These are phyloP conservation scores for Trichosanthes cucumerina DNA, from an alignment of 306 rosid genomes.

Conservation along the genomic window DNA sequence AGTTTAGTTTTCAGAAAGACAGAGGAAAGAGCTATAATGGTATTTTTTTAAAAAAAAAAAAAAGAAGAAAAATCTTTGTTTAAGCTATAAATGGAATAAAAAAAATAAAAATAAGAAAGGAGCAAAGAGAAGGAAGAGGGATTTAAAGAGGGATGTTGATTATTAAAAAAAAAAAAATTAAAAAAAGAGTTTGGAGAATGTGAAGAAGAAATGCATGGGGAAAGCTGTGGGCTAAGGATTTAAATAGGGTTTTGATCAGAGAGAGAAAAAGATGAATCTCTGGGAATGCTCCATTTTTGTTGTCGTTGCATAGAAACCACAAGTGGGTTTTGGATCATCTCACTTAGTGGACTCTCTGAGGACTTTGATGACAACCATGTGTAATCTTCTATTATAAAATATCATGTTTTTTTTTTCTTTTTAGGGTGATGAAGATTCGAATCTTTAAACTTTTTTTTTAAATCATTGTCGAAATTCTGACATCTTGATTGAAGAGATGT, in stretches of 20 bases:
- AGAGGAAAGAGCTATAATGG: too few relatives aligned
- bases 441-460: too few relatives aligned
- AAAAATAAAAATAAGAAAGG: too few relatives aligned
- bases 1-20: too few relatives aligned
- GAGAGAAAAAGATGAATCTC: neutral
- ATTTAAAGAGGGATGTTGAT: neutral
- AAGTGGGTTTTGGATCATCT: neutral
- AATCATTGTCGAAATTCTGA: too few relatives aligned
- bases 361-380: neutral
- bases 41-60: too few relatives aligned
- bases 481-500: too few relatives aligned
- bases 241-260: neutral
- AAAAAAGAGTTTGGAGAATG: neutral
- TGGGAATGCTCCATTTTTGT: conserved; percentile 2
- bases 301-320: neutral
- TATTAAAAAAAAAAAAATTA: too few relatives aligned
- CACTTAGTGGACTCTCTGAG: neutral
- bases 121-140: neutral
- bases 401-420: too few relatives aligned
- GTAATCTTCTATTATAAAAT: neutral
- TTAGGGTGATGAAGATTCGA: too few relatives aligned
- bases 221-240: neutral
- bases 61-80: too few relatives aligned
- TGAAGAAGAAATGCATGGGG: neutral
- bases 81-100: too few relatives aligned